phyloP scores from a whole-genome alignment of 2,329 filamentous ascomycete genomes.

The Cryphonectria parasitica region DNA sequence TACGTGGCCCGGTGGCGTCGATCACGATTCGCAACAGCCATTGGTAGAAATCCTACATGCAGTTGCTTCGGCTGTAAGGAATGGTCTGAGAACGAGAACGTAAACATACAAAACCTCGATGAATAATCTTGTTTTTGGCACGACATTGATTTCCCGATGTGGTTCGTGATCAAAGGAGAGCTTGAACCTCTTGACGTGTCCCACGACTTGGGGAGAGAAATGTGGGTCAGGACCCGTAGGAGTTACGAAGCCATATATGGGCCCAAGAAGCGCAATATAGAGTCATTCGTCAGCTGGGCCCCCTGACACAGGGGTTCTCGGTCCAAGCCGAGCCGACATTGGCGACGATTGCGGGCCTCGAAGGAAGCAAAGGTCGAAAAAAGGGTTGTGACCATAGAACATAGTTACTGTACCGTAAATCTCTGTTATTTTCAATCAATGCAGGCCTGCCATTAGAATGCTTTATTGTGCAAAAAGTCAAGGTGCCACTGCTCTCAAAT shows the following conservation, averaged over 20 bases:
- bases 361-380: background rate
- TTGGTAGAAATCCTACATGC: background rate
- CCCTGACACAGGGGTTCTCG: slow-evolving; percentile 2
- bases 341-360: background rate
- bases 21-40: background rate
- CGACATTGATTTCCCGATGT: background rate
- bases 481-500: background rate
- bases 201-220: background rate
- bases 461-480: background rate
- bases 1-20: background rate
- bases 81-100: background rate
- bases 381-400: background rate
- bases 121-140: background rate
- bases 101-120: background rate
- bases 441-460: background rate
- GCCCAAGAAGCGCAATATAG: background rate
- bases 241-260: background rate
- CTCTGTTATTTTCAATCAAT: background rate
- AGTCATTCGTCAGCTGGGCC: background rate
- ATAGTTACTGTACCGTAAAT: background rate
- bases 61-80: background rate
- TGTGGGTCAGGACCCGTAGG: background rate
- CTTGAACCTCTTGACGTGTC: background rate
- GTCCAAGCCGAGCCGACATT: slow-evolving; percentile 5
- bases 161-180: background rate